These are phyloP conservation scores for Penicillium glabrum DNA, from an alignment of 2,329 filamentous ascomycete genomes.

Conservation along the genomic window DNA sequence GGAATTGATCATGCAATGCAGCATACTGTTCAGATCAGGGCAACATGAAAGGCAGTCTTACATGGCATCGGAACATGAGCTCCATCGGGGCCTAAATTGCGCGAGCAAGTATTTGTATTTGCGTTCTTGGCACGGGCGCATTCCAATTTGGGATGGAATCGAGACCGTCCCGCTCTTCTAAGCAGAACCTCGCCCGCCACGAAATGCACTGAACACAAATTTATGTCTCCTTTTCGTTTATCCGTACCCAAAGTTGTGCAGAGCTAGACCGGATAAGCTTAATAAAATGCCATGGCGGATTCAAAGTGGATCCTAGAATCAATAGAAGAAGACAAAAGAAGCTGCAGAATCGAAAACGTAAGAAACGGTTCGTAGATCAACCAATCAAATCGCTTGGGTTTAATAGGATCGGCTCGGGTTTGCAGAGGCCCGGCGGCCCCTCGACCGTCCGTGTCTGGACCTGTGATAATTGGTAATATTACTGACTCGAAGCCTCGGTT, in stretches of 20 bases:
- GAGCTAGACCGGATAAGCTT: not conserved
- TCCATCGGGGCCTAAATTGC: not conserved
- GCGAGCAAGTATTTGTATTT: not conserved
- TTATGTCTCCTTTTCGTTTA: not conserved
- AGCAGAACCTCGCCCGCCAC: not conserved
- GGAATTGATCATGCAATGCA: not conserved
- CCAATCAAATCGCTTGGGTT: conserved; percentile 11
- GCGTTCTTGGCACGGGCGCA: conserved; percentile 1
- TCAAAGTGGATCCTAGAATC: not conserved
- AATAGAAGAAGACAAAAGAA: not conserved
- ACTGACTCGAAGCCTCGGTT: not conserved
- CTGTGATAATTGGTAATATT: conserved; percentile 21
- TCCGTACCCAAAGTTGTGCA: not conserved
- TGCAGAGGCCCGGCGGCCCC: conserved; percentile 8
- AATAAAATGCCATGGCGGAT: not conserved
- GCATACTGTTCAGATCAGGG: not conserved
- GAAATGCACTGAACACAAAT: not conserved
- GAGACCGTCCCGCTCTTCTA: not conserved
- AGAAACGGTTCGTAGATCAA: not conserved
- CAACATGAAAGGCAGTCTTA: too few species aligned
- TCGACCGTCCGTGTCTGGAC: conserved; percentile 14
- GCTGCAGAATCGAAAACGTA: not conserved
- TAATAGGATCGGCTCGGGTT: conserved; percentile 9
- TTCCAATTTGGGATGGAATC: not conserved
- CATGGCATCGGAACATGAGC: not conserved